Evolutionary conservation across 2,329 filamentous ascomycete genomes (phyloP), one percentile per base, ranked within the genome.

Genomic region (Sclerotinia minor): DNA sequence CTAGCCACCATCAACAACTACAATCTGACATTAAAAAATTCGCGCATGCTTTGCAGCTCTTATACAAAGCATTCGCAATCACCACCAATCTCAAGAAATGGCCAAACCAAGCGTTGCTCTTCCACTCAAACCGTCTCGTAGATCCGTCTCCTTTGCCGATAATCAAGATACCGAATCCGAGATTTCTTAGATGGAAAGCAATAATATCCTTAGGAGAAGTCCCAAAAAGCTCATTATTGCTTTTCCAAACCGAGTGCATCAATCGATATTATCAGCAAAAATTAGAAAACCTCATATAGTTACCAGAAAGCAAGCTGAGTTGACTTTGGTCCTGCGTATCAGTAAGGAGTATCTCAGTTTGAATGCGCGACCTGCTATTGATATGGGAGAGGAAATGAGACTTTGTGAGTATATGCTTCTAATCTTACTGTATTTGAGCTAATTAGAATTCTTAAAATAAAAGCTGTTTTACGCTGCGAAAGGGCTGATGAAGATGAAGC

Each of bases 331-430:
- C 3, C 8, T 50, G 4, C n/a, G 15, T 3, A 47, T 45, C 15
- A 50, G 45, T 11, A 50, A 50, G 17, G 32, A 26, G 1, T 26
- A 50, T 6, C 45, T 63, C 5, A 63, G 17, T 2, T 38, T 63
- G 17, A 63, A 50, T 35, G 32, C 32, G 1, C n/a, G 45, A 50
- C 47, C 59, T 13, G 15, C 8, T 21, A 0, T 63, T 17, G 19
- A 63, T 21, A 63, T 63, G 59, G 47, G 50, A 21, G 47, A 63
- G 9, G 59, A 63, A 38, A 19, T 63, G 45, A 45, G 47, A 50
- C 29, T 38, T 63, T 63, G 59, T 63, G 29, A 63, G 59, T 63
- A 50, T 5, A 63, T 50, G 8, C 9, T 26, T 11, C 15, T n/a
- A 11, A 2, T 49, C 3, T 7, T 24, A 3, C 8, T 2, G 1